Conservation (phyloP, 2,329 filamentous ascomycete species). For the Arthrobotrys sphaeroides region DNA sequence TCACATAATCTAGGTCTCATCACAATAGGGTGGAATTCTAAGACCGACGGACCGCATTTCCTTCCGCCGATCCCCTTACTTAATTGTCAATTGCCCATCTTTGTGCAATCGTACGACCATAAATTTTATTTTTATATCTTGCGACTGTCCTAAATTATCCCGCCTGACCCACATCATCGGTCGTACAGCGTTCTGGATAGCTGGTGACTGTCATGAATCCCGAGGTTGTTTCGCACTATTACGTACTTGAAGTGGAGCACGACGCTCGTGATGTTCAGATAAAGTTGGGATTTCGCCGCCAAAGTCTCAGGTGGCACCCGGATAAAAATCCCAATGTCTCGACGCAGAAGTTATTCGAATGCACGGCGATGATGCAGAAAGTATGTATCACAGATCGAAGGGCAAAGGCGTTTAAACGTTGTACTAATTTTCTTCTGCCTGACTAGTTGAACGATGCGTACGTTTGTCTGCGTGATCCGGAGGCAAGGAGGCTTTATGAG, state of each 20-base stretch:
- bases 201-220: background rate
- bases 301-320: background rate
- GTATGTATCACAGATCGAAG: background rate
- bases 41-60: background rate
- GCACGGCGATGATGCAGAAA: background rate
- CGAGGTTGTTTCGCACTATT: slow-evolving; percentile 24
- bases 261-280: slow-evolving; percentile 19
- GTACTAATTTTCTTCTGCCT: background rate
- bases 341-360: background rate
- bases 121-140: no score
- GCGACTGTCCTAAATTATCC: background rate
- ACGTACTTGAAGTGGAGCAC: slow-evolving; percentile 19
- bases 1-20: background rate
- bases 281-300: background rate
- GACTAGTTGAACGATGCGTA: slow-evolving; percentile 6
- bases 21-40: background rate
- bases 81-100: background rate
- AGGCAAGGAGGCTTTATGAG: slow-evolving; percentile 23
- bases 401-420: no score
- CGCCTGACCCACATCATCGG: background rate
- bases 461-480: slow-evolving; percentile 1
- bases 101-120: background rate
- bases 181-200: background rate
- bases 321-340: slow-evolving; percentile 6
- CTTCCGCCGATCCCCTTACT: no score